Percentiles rank a stretch among this genome's conserved stretches.
phyloP scores from a whole-genome alignment of 345 rosid species.

The Citrus unshiu region DNA sequence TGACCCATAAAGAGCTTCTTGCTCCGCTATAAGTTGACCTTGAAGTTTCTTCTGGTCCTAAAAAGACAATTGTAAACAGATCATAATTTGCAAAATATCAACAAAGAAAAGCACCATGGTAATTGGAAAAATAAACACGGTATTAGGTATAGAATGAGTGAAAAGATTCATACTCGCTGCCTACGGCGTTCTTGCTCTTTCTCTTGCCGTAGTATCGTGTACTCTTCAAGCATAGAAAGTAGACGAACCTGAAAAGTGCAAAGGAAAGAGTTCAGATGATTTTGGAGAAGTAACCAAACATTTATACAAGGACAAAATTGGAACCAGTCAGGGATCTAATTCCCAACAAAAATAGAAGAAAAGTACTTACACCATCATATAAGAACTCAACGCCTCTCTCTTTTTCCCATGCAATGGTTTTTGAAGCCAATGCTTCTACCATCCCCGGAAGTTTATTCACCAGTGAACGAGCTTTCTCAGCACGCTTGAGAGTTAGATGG shows the following conservation, averaged over 20 bases:
- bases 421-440: conserved; percentile 86
- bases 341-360: background rate
- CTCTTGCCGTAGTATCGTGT: conserved; percentile 70
- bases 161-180: conserved; percentile 51
- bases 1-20: conserved; percentile 90
- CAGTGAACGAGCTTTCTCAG: conserved; percentile 95
- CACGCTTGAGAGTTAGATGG: conserved; percentile 94
- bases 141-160: background rate
- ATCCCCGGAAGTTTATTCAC: conserved; percentile 93
- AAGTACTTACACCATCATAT: conserved; percentile 82
- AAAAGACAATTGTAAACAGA: conserved; percentile 5
- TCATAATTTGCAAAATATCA: background rate
- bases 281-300: background rate
- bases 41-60: conserved; percentile 99
- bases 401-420: conserved; percentile 83
- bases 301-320: background rate
- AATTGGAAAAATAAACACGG: background rate
- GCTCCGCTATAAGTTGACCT: conserved; percentile 91
- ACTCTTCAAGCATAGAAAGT: conserved; percentile 91
- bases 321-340: background rate
- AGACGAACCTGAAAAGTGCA: conserved; percentile 56
- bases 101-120: background rate
- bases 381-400: conserved; percentile 76
- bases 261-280: conserved; percentile 6
- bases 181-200: conserved; percentile 94